Evolutionary conservation across 2,329 filamentous ascomycete genomes (phyloP), one percentile per base, ranked within the genome.

Genomic region (Aschersonia sp.): DNA sequence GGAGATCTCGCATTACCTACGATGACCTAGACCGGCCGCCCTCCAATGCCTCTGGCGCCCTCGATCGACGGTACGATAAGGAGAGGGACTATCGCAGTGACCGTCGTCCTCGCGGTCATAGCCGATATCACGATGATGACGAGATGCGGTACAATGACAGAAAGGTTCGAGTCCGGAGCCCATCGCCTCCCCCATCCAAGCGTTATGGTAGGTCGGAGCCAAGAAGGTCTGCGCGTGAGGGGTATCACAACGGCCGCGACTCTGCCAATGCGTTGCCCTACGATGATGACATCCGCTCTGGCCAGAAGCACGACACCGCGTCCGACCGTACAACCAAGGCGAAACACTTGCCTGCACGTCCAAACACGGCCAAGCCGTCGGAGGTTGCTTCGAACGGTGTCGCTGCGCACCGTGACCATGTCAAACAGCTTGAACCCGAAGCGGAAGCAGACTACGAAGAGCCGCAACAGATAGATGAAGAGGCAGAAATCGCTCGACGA

Each of bases 401-500:
- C 32, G 59, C 52, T 33, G 48, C 50, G 44, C 32, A 46, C 35
- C 40, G 46, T 32, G 50, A 52, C 47, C 50, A 54, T 32, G 30
- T 10, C 37, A 35, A 31, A 31, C 48, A 45, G 35, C 30, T 45
- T 59, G 61, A 52, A 54, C 55, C 51, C 53, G 67, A 60, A 53
- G 60, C 58, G 8, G 62, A 65, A 53, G 63, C 67, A 50, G 70
- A 76, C 51, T 70, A 66, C 54, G 69, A 75, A 51, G 73, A 76
- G 53, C 68, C 74, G 48, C 71, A 79, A 55, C 72, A 76, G n/a
- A 61, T 87, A 55, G 84, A 94, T 62, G 85, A 94, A 68, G 85
- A 84, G 52, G 81, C 85, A 55, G 75, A 90, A 58, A 85, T 95
- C 57, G 85, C 94, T 63, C 82, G 87, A 57, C 84, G 89, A 48